phyloP scores from a whole-genome alignment of 768 basidiomycete genomes.

The Kwoniella shandongensis region DNA sequence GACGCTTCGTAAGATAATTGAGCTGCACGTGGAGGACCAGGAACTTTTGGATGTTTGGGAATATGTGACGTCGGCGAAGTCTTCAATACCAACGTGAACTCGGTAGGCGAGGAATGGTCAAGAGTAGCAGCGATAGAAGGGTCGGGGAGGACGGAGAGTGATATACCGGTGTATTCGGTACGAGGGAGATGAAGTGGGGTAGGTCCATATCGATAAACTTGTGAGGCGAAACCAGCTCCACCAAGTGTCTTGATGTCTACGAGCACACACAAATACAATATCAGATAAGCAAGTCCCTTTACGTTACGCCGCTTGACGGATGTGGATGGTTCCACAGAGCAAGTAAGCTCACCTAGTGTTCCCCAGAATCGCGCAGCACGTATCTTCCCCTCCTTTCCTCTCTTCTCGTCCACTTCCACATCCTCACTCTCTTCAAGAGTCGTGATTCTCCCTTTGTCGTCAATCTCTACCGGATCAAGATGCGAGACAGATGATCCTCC shows the following conservation, averaged over 20 bases:
- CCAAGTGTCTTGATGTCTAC: conserved; percentile 54
- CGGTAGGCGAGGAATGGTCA: conserved; percentile 1
- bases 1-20: conserved; percentile 46
- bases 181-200: conserved; percentile 38
- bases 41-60: conserved; percentile 38
- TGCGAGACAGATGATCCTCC: conserved; percentile 52
- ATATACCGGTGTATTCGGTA: conserved; percentile 23
- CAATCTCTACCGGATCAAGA: conserved; percentile 33
- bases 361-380: conserved; percentile 49
- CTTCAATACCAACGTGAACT: conserved; percentile 50
- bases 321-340: too few relatives aligned
- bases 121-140: neutral
- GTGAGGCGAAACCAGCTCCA: conserved; percentile 56
- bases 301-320: too few relatives aligned
- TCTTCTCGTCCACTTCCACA: conserved; percentile 10
- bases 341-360: conserved; percentile 48
- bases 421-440: neutral
- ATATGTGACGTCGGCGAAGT: conserved; percentile 33
- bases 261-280: neutral
- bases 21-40: conserved; percentile 33
- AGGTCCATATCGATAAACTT: conserved; percentile 49
- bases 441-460: neutral
- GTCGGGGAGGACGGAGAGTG: conserved; percentile 24
- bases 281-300: too few relatives aligned
- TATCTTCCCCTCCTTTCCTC: conserved; percentile 1